Percentiles rank a stretch among this genome's conserved stretches.
These are phyloP conservation scores for Fusarium sp. DNA, from an alignment of 2,329 filamentous ascomycete genomes.

Conservation along the genomic window DNA sequence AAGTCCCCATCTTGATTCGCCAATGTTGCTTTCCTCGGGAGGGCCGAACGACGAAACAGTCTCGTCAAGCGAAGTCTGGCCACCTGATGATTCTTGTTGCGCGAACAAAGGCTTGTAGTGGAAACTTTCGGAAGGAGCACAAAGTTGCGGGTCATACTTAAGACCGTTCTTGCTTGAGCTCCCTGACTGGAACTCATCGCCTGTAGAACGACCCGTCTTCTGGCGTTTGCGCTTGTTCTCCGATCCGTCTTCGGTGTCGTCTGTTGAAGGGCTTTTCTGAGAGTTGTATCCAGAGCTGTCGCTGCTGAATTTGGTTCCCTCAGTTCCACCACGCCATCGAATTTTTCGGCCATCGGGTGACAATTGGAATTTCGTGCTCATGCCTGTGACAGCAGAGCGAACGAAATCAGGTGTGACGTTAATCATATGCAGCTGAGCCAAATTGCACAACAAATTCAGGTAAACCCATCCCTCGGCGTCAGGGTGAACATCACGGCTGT, in stretches of 20 bases:
- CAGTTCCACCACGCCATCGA: slow-evolving; percentile 78
- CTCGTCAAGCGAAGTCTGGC: slow-evolving; percentile 61
- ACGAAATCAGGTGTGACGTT: slow-evolving; percentile 85
- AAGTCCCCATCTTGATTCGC: slow-evolving; percentile 59
- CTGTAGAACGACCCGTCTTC: slow-evolving; percentile 55
- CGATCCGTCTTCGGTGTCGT: slow-evolving; percentile 59
- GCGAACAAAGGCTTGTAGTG: slow-evolving; percentile 74
- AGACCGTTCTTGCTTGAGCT: slow-evolving; percentile 54
- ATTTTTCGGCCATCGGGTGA: slow-evolving; percentile 83
- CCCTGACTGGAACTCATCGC: slow-evolving; percentile 51
- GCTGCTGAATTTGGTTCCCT: slow-evolving; percentile 73
- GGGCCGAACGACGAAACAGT: slow-evolving; percentile 62
- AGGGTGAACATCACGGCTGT: slow-evolving; percentile 62
- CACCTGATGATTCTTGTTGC: slow-evolving; percentile 61
- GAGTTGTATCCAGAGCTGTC: slow-evolving; percentile 67
- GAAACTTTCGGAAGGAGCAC: slow-evolving; percentile 61
- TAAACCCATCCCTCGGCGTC: slow-evolving; percentile 84
- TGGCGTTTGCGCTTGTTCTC: slow-evolving; percentile 60
- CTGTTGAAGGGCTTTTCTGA: slow-evolving; percentile 60
- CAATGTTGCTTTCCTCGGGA: slow-evolving; percentile 61
- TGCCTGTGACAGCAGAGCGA: slow-evolving; percentile 74
- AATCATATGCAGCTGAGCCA: slow-evolving; percentile 87
- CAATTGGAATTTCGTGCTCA: slow-evolving; percentile 80
- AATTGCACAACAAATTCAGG: slow-evolving; percentile 80
- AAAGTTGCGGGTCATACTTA: slow-evolving; percentile 55